Conservation (phyloP, 2,329 filamentous ascomycete genomes). For the Pseudopyricularia javanii region DNA sequence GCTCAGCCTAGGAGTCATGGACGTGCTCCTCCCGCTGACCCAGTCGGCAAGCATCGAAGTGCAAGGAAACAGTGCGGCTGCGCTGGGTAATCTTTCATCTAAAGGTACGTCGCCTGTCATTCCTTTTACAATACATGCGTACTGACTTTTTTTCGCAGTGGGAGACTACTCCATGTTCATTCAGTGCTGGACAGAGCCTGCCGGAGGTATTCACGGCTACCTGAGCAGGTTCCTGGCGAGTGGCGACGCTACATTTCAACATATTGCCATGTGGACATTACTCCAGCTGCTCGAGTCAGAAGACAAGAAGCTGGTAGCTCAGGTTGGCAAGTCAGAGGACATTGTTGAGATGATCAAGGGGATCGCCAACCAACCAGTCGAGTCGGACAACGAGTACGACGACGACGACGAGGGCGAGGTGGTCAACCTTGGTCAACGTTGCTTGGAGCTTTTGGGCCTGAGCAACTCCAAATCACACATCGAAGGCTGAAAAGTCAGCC, state of each 20-base stretch:
- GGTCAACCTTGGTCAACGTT: conserved; percentile 79
- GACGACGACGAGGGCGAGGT: conserved; percentile 92
- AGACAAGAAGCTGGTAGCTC: conserved; percentile 74
- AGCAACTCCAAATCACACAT: conserved; percentile 67
- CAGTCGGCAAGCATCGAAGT: conserved; percentile 95
- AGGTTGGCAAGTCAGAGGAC: conserved; percentile 81
- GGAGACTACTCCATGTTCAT: conserved; percentile 96
- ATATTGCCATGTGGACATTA: conserved; percentile 97
- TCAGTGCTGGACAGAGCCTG: conserved; percentile 83
- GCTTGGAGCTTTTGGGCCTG: conserved; percentile 74
- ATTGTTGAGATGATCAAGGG: conserved; percentile 84
- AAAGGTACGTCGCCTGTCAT: conserved; percentile 54
- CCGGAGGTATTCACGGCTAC: conserved; percentile 92
- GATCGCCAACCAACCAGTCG: conserved; percentile 81
- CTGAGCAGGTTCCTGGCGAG: conserved; percentile 85
- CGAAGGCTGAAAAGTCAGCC: conserved; percentile 47
- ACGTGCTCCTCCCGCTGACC: conserved; percentile 88
- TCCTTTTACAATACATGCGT: not conserved
- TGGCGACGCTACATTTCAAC: conserved; percentile 94
- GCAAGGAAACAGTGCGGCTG: conserved; percentile 94
- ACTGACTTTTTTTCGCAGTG: conserved; percentile 39
- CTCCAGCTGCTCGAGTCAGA: conserved; percentile 92
- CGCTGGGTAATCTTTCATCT: conserved; percentile 87
- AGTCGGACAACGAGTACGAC: conserved; percentile 73
- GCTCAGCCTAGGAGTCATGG: conserved; percentile 84